Evolutionary conservation across 2,329 filamentous ascomycete genomes (phyloP), one percentile per base, ranked within the genome.

Genomic region (Claviceps pazoutovae): DNA sequence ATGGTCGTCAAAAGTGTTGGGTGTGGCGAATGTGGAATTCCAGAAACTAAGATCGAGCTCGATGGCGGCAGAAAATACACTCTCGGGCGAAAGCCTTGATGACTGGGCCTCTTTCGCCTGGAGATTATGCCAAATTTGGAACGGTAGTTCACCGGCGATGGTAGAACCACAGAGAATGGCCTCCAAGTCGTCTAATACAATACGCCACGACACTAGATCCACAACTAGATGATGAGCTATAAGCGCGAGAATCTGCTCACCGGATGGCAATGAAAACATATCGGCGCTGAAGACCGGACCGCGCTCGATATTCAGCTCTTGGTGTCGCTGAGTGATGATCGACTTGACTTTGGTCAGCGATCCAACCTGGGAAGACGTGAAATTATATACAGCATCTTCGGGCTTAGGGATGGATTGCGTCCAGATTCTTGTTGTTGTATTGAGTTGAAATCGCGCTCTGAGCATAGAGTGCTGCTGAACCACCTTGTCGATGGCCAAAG

Each of bases 131-230:
- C 69, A 71, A 19, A 57, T 62, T 38, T 66, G 64, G 54, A 72
- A 71, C 1, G 61, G 50, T 52, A 71, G 1, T 56, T 48, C 30
- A 57, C 57, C 8, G 55, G 56, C 14, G 9, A 59, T 54, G 2
- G 17, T 41, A 6, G 57, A 56, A 19, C 38, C 56, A 7, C 64
- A 58, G 5, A 74, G 57, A 0, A 69, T 53, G 4, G 62, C 60
- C 52, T 74, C 71, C 0, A 74, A 59, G 48, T 75, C 71, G 36
- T 69, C 65, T 0, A 73, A 57, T 2, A 74, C 59, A 5, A 71
- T 62, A 5, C 69, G 62, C 72, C 72, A 75, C 0, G 70, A 71
- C 1, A 74, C 69, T 3, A 74, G 56, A 48, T 74, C 71, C 14
- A 74, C 64, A 3, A 68, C 63, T 0, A 70, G 57, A 52, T 70